A percentile compares a stretch with the other conserved stretches of the same genome.
Conservation (phyloP, 1,284 basidiomycete species). For the Exsudoporus floridanus region DNA sequence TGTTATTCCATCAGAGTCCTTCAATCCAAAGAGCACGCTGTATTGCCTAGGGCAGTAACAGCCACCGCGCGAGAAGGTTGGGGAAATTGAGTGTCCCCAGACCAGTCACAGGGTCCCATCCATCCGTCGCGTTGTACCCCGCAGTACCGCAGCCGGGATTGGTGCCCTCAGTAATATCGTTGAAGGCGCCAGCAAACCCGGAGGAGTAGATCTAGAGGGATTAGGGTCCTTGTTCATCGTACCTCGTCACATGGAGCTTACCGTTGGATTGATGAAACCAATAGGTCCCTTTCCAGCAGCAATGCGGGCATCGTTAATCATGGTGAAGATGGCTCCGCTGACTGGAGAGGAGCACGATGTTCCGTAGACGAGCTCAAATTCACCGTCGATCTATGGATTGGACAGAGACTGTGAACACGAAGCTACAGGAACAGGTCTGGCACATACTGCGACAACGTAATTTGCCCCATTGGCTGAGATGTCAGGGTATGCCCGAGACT, state of each 20-base stretch:
- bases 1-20: not conserved
- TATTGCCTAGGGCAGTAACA: not conserved
- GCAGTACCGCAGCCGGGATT: too few relatives aligned
- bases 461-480: slow-evolving; percentile 42
- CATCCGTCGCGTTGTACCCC: too few relatives aligned
- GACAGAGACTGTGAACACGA: not conserved
- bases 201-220: slow-evolving; percentile 25
- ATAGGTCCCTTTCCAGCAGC: slow-evolving; percentile 39
- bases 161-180: too few relatives aligned
- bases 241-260: slow-evolving; percentile 6
- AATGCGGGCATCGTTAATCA: slow-evolving; percentile 49
- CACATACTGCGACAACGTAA: slow-evolving; percentile 36
- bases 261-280: slow-evolving; percentile 40
- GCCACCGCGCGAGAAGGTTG: too few relatives aligned
- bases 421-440: too few relatives aligned
- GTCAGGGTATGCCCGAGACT: slow-evolving; percentile 47
- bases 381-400: slow-evolving; percentile 31
- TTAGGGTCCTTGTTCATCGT: not conserved
- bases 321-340: slow-evolving; percentile 42
- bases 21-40: too few relatives aligned
- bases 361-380: slow-evolving; percentile 35
- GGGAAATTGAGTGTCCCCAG: too few relatives aligned
- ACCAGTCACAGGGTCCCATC: too few relatives aligned
- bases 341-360: slow-evolving; percentile 42
- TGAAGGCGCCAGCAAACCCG: too few relatives aligned